These are phyloP conservation scores for Lactuca sativa DNA, from an alignment of 129 eudicot species.

Conservation along the genomic window DNA sequence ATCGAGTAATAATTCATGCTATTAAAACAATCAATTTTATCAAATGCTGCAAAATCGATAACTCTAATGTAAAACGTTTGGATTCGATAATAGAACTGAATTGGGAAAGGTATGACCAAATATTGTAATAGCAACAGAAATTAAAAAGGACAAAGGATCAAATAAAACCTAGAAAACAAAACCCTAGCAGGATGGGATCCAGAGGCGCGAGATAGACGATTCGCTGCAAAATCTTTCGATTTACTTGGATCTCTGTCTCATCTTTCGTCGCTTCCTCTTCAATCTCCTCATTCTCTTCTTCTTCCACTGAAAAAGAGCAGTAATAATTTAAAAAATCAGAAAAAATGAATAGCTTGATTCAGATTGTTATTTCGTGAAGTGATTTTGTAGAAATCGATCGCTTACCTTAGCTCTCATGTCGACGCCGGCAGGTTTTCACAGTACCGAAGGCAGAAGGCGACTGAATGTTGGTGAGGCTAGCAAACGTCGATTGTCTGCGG, in stretches of 20 bases:
- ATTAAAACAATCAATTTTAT: not conserved
- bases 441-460: not conserved
- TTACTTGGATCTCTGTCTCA: constrained; percentile 17
- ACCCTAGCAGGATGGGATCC: not conserved
- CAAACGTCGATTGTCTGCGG: not conserved
- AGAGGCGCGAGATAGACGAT: not conserved
- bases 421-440: not conserved
- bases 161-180: not conserved
- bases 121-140: not conserved
- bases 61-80: not conserved
- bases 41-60: not conserved
- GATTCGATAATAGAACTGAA: not conserved
- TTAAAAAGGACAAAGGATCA: constrained; percentile 1
- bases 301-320: constrained; percentile 16
- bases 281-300: constrained; percentile 31
- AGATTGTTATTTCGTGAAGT: not conserved
- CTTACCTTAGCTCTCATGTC: constrained; percentile 30
- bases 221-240: constrained; percentile 12
- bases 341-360: not conserved
- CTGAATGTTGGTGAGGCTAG: not conserved
- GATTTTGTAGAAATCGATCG: not conserved
- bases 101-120: not conserved
- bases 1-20: not conserved
- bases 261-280: constrained; percentile 29
- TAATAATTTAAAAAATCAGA: not conserved